phyloP scores from a whole-genome alignment of 2,329 filamentous ascomycete genomes.

The Neoarthrinium moseri region DNA sequence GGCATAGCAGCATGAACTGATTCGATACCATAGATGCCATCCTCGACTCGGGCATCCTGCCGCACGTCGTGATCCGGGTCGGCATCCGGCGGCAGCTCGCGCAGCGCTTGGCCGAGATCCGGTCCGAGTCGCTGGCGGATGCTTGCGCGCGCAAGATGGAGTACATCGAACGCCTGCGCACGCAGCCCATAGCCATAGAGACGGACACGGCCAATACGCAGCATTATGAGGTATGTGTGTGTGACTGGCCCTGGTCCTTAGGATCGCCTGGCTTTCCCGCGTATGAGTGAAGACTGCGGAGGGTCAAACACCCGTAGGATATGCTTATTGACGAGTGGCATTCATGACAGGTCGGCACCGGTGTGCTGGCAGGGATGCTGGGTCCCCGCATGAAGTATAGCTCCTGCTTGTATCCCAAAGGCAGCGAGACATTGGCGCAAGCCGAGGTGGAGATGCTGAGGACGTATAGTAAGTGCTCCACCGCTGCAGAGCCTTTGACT shows the following conservation, averaged over 20 bases:
- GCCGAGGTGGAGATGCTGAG: slow-evolving; percentile 67
- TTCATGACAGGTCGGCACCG: slow-evolving; percentile 54
- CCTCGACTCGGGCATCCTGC: slow-evolving; percentile 65
- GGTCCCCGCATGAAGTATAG: slow-evolving; percentile 73
- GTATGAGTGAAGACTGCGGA: too few relatives aligned
- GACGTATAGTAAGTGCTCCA: slow-evolving; percentile 45
- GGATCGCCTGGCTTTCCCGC: too few relatives aligned
- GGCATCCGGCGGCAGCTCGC: slow-evolving; percentile 66
- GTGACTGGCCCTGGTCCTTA: too few relatives aligned
- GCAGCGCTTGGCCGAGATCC: slow-evolving; percentile 57
- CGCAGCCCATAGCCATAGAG: slow-evolving; percentile 66
- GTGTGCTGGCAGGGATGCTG: slow-evolving; percentile 58
- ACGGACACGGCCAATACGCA: slow-evolving; percentile 65
- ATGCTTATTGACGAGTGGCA: not conserved
- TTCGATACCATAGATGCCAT: slow-evolving; percentile 44
- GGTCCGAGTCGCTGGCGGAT: slow-evolving; percentile 48
- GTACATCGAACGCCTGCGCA: slow-evolving; percentile 59
- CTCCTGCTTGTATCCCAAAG: slow-evolving; percentile 63
- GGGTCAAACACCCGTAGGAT: too few relatives aligned
- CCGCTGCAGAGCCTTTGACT: too few relatives aligned
- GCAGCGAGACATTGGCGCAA: slow-evolving; percentile 60
- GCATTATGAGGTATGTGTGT: slow-evolving; percentile 56
- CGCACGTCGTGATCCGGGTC: slow-evolving; percentile 59
- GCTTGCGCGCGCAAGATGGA: slow-evolving; percentile 60
- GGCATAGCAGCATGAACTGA: not conserved